A percentile compares a stretch with the other conserved stretches of the same genome.
phyloP scores from a whole-genome alignment of 495 filamentous ascomycete species.

The Penicillium odoratum region DNA sequence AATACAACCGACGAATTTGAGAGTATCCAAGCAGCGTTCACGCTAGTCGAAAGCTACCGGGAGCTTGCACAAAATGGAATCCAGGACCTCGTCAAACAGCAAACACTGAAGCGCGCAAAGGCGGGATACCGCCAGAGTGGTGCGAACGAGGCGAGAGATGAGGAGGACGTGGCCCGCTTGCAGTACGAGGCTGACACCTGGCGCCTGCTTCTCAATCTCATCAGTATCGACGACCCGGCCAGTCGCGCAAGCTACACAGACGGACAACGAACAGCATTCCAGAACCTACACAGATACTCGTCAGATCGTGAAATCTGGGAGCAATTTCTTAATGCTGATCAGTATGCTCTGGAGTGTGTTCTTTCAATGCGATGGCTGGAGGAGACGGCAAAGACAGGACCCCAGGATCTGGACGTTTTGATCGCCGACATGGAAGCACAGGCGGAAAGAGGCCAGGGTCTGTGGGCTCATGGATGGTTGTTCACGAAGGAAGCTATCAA shows the following conservation, averaged over 20 bases:
- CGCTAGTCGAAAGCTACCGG: constrained; percentile 45
- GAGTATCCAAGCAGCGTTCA: constrained; percentile 44
- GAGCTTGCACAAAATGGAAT: constrained; percentile 42
- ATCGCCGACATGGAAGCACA: constrained; percentile 64
- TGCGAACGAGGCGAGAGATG: constrained; percentile 33
- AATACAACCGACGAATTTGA: constrained; percentile 38
- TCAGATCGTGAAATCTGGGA: constrained; percentile 64
- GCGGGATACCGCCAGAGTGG: constrained; percentile 30
- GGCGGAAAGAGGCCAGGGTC: constrained; percentile 62
- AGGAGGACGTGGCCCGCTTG: constrained; percentile 63
- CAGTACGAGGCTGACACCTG: constrained; percentile 81
- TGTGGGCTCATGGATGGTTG: constrained; percentile 85
- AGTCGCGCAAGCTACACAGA: constrained; percentile 34
- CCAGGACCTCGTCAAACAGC: constrained; percentile 39
- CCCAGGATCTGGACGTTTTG: constrained; percentile 70
- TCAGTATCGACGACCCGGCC: constrained; percentile 51
- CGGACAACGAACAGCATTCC: constrained; percentile 40
- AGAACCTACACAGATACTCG: constrained; percentile 57
- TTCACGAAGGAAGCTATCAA: constrained; percentile 90
- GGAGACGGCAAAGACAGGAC: constrained; percentile 60
- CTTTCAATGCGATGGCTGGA: constrained; percentile 83
- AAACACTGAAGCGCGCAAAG: constrained; percentile 39
- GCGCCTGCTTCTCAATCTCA: constrained; percentile 71
- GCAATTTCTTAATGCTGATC: constrained; percentile 61
- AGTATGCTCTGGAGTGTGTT: constrained; percentile 71